Evolutionary conservation across 129 eudicot genomes (phyloP).

Genomic region (Centella asiatica): DNA sequence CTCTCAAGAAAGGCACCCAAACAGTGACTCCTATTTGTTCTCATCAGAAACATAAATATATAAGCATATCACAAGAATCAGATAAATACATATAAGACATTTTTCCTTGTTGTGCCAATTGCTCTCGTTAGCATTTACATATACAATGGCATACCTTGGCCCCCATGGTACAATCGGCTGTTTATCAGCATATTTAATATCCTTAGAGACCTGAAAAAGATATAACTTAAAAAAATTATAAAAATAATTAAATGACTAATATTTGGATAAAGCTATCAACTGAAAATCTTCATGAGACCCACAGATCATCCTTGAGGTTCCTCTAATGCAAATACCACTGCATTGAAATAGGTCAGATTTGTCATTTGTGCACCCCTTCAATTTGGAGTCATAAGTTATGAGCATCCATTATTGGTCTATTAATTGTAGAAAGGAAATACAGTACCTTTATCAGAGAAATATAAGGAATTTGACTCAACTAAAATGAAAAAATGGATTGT

Average conservation of each 20-base stretch:
- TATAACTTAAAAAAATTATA: neutral
- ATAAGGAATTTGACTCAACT: neutral
- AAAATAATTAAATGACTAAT: neutral
- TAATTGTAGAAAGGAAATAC: neutral
- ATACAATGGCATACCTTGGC: conserved; percentile 58
- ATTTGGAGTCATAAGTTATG: no score
- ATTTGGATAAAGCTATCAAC: neutral
- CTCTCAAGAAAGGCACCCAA: neutral
- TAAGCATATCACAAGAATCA: no score
- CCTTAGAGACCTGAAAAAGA: conserved; percentile 74
- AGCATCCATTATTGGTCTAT: no score
- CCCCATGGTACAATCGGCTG: conserved; percentile 91
- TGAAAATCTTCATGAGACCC: neutral
- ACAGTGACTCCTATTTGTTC: no score
- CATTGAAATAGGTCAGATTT: no score
- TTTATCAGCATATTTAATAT: conserved; percentile 90
- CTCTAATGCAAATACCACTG: no score
- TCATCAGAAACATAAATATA: no score
- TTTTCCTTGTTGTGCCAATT: neutral
- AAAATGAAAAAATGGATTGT: no score
- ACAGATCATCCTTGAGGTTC: no score
- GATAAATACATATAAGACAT: no score
- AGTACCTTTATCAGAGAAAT: neutral
- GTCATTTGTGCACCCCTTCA: no score
- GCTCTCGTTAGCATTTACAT: neutral